These are phyloP conservation scores for Chlamydomonas applanata DNA, from an alignment of 139 green algal species.

Conservation along the genomic window DNA sequence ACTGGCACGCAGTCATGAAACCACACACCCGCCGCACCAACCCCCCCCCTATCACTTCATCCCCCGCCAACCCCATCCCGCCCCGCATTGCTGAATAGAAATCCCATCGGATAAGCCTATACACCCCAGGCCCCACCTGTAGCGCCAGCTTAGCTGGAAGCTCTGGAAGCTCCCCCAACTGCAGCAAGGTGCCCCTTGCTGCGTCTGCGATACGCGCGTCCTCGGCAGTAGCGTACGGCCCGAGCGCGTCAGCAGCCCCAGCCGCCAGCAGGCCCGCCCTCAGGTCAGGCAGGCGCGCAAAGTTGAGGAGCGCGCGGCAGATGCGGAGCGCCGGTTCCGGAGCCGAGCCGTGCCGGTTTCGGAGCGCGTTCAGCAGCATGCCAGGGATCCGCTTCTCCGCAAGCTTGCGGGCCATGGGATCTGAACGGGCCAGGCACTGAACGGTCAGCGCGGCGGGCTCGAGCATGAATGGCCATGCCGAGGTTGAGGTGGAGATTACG, in stretches of 20 bases:
- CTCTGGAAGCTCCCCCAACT: conserved; percentile 18
- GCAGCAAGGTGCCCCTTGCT: conserved; percentile 7
- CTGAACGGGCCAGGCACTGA: conserved; percentile 10
- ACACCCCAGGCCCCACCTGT: no score
- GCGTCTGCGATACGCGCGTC: conserved; percentile 6
- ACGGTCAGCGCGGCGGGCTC: conserved; percentile 10
- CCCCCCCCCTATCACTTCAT: no score
- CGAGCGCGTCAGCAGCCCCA: not conserved
- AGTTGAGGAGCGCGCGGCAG: conserved; percentile 17
- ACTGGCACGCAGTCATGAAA: no score
- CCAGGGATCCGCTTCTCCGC: conserved; percentile 1
- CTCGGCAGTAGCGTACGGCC: not conserved
- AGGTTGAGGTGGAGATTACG: conserved; percentile 13
- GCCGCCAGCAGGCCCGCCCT: conserved; percentile 3
- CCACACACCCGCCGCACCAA: no score
- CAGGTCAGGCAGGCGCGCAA: conserved; percentile 16
- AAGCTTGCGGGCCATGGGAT: conserved; percentile 2
- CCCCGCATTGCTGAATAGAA: no score
- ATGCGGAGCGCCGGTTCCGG: conserved; percentile 8
- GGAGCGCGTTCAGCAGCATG: conserved; percentile 10
- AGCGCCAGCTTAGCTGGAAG: not conserved
- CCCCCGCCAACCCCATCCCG: no score
- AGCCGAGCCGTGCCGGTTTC: conserved; percentile 8
- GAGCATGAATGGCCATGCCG: conserved; percentile 14
- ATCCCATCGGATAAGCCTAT: no score